phyloP scores from a whole-genome alignment of 257 asterid genomes.

The Coffea eugenioides region DNA sequence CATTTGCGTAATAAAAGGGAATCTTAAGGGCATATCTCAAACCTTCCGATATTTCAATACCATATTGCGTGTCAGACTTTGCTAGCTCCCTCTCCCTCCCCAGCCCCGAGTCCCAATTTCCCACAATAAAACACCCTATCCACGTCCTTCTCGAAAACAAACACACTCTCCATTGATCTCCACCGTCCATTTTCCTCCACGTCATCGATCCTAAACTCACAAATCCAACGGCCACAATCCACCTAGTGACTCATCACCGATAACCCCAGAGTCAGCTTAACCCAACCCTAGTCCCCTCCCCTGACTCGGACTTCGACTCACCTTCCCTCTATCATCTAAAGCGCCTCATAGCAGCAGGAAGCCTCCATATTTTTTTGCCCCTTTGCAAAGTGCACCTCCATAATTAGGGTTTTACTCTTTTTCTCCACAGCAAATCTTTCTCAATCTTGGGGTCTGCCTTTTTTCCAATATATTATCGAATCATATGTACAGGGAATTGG shows the following conservation, averaged over 20 bases:
- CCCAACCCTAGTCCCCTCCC: slow-evolving; percentile 44
- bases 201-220: slow-evolving; percentile 52
- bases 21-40: slow-evolving; percentile 4
- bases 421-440: neutral
- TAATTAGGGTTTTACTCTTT: slow-evolving; percentile 12
- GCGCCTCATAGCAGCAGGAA: slow-evolving; percentile 11
- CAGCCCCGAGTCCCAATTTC: neutral
- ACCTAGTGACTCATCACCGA: slow-evolving; percentile 24
- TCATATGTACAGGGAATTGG: slow-evolving; percentile 9
- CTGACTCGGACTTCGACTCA: slow-evolving; percentile 63
- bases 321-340: slow-evolving; percentile 39
- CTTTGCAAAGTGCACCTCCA: slow-evolving; percentile 8
- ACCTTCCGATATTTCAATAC: slow-evolving; percentile 7
- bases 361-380: neutral
- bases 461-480: too few species aligned
- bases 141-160: slow-evolving; percentile 41
- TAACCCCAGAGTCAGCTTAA: slow-evolving; percentile 44
- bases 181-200: slow-evolving; percentile 44
- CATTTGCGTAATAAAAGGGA: slow-evolving; percentile 4
- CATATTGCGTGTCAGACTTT: slow-evolving; percentile 19
- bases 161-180: slow-evolving; percentile 54
- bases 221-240: slow-evolving; percentile 37
- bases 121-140: neutral
- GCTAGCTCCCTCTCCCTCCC: neutral
- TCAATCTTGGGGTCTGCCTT: neutral